Base-by-base conservation (phyloP, 805 yeast species). In the Candida mattraensis region DNA sequence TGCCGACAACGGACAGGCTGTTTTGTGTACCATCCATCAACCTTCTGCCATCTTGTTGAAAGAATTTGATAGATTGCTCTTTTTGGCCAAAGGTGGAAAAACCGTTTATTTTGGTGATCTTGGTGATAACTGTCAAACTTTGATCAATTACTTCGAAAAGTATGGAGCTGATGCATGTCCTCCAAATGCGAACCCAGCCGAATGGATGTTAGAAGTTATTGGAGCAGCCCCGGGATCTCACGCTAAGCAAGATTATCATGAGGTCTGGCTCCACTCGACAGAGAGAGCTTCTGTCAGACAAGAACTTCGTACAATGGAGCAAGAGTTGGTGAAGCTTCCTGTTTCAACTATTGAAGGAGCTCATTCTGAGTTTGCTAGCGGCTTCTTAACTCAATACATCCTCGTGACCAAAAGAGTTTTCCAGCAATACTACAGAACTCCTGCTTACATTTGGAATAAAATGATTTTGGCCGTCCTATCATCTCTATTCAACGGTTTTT, bases 121-220 rank as follows among this genome's bases (percentile, higher is more conserved):
- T 42, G 89, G 91, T 37, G 59, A 70, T 23, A 72, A 78, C 48
- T 78, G 64, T 39, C 29, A 39, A 9, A 68, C 76, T 3, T 67
- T 83, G 65, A 80, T 81, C 39, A 61, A 73, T 33, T 83, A 83
- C 54, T 82, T 83, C 51, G 87, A 83, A 57, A 55, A 58, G 4
- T 60, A 81, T 45, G 88, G 87, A 35, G 76, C 88, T 26, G 72
- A 69, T 17, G 64, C 66, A 37, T 83, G 89, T 64, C 88, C 89
- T 14, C 63, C 68, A 5, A 68, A 69, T 26, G 87, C 86, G 5
- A 84, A 84, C 47, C 93, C 91, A 20, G 91, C 89, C 10, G 95
- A 87, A 65, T 87, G 94, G 93, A 87, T 87, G 95, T 68, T 87
- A 61, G 83, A 83, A 44, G 84, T 80, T 45, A 83, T 82, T 51